Conservation (phyloP, 2,329 filamentous ascomycete genomes). For the Stenocarpella maydis region DNA sequence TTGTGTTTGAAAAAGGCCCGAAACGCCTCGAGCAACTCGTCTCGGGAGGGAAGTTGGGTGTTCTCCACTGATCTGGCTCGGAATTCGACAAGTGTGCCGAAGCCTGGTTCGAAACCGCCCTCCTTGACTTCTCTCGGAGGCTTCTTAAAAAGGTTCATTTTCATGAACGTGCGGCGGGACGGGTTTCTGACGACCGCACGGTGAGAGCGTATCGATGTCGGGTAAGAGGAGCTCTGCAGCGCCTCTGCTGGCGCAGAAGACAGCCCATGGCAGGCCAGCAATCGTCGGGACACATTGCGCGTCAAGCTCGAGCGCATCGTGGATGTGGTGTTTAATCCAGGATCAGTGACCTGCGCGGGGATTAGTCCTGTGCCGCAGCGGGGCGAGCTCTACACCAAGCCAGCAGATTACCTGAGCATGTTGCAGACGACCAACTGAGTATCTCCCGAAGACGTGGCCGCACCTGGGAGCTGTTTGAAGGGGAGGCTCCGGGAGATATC, state of each 20-base stretch:
- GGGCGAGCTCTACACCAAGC: background rate
- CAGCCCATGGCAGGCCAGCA: slow-evolving; percentile 58
- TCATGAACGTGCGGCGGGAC: slow-evolving; percentile 55
- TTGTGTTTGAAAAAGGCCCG: slow-evolving; percentile 69
- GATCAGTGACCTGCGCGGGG: slow-evolving; percentile 18
- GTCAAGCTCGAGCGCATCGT: slow-evolving; percentile 68
- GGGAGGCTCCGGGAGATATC: background rate
- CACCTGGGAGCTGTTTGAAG: background rate
- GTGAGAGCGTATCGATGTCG: slow-evolving; percentile 5
- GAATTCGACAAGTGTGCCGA: slow-evolving; percentile 75
- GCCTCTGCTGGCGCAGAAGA: slow-evolving; percentile 43
- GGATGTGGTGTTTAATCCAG: slow-evolving; percentile 34
- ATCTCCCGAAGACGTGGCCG: background rate
- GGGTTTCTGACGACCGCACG: slow-evolving; percentile 12
- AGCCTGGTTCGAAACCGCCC: slow-evolving; percentile 73
- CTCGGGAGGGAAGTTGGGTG: slow-evolving; percentile 68
- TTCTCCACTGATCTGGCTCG: slow-evolving; percentile 68
- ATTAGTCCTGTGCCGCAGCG: background rate
- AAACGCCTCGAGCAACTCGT: slow-evolving; percentile 73
- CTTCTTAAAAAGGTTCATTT: slow-evolving; percentile 62
- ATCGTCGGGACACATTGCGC: slow-evolving; percentile 65
- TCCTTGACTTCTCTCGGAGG: slow-evolving; percentile 67
- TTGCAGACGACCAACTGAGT: slow-evolving; percentile 31
- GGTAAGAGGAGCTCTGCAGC: slow-evolving; percentile 36
- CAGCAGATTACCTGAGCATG: slow-evolving; percentile 26